Base-by-base conservation (phyloP, 257 asterid genomes). In the Solanum clarkiae region DNA sequence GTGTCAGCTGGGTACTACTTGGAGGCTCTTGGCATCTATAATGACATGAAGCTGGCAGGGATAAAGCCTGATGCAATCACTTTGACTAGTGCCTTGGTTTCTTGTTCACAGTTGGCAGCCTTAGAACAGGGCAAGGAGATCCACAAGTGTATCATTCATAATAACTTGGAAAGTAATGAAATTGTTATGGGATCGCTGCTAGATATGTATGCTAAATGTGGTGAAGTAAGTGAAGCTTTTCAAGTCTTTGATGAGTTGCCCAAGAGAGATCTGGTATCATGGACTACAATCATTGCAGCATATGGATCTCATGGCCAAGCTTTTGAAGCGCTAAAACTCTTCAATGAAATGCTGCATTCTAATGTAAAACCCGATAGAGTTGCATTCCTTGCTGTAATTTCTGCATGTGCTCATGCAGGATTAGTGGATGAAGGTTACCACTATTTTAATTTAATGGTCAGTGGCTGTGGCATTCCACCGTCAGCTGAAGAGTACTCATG, bases 171-270 rank as follows among this genome's bases (percentile, higher is more conserved):
- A 85, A 86, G 96, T 13, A 92, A 90, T 70, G 91, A 89, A 84
- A 89, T 93, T 60, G 90, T 94, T 62, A 90, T 93, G 94, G 97
- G 96, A 51, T 94, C 97, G 55, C 89, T 94, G 72, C 93, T 94
- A 20, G 97, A 94, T 86, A 94, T 94, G 98, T 94, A 94, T 84
- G 95, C 97, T 59, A 93, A 94, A 83, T 92, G 98, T 55, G 97
- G 98, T 60, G 97, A 92, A 59, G 92, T 94, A 45, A 66, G 86
- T 59, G 95, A 94, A 87, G 97, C 98, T 80, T 90, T 68, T 55
- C 47, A 13, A 45, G 91, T 94, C 74, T 92, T 94, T 80, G 88
- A 90, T 54, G 90, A 86, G 88, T 79, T 93, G 53, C 85, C 89
- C 1, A 86, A 87, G 70, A 90, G 88, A 87, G 98, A 93, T 86